Percentiles rank a stretch among this genome's conserved stretches.
These are phyloP conservation scores for Stephanodiscus minutulus DNA, from an alignment of 108 stramenopile genomes.

Conservation along the genomic window DNA sequence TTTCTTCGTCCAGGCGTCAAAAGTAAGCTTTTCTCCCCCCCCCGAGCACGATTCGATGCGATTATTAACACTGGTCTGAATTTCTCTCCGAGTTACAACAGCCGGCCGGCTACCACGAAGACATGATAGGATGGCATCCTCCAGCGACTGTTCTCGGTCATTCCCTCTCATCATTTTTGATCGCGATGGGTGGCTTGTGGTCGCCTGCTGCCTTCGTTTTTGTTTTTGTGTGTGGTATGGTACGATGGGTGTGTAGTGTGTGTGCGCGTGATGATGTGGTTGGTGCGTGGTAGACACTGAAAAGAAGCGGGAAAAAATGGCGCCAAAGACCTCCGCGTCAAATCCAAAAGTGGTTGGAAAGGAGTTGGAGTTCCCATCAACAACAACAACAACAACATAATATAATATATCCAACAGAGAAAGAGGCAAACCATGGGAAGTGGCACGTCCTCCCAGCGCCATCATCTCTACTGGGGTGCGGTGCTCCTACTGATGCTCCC, in stretches of 20 bases:
- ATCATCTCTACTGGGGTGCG: conserved; percentile 30
- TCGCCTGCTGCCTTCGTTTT: no score
- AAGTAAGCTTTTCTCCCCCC: not conserved
- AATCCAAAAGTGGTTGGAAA: no score
- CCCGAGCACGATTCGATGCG: not conserved
- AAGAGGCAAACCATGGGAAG: conserved; percentile 26
- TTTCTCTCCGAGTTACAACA: conserved; percentile 12
- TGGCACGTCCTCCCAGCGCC: conserved; percentile 22
- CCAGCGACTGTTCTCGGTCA: not conserved
- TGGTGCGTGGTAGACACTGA: no score
- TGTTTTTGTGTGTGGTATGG: no score
- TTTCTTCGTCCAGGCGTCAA: conserved; percentile 22
- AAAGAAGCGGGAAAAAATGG: no score
- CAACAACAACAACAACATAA: no score
- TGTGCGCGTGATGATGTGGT: no score
- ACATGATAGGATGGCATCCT: conserved; percentile 27
- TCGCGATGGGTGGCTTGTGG: no score
- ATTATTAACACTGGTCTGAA: conserved; percentile 19
- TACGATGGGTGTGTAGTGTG: no score
- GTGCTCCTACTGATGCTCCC: conserved; percentile 32
- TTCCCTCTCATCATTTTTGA: not conserved
- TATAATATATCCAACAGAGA: no score
- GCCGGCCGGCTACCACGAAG: conserved; percentile 15
- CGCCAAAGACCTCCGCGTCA: no score
- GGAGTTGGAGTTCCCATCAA: no score